Conservation (phyloP, 2,329 filamentous ascomycete species). For the Colletotrichum endophyticum region DNA sequence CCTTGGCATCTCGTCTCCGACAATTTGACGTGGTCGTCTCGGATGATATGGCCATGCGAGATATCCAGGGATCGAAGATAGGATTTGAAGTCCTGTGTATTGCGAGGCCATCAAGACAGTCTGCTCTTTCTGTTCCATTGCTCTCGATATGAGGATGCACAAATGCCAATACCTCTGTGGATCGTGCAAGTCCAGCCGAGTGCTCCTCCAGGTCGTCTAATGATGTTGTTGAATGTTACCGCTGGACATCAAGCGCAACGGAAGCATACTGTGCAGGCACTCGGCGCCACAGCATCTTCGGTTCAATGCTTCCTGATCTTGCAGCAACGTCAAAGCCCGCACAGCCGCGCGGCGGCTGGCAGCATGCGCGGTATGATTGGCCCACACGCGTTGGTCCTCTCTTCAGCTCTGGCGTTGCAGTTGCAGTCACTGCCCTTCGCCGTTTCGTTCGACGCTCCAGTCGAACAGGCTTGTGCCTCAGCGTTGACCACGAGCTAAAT, state of each 20-base stretch:
- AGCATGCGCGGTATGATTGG: neutral
- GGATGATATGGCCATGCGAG: neutral
- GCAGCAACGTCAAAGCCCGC: neutral
- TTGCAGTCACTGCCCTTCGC: neutral
- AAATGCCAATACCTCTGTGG: neutral
- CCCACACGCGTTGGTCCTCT: neutral
- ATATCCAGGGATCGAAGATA: neutral
- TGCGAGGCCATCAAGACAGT: neutral
- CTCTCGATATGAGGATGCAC: neutral
- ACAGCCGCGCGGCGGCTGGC: neutral
- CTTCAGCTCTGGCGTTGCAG: neutral
- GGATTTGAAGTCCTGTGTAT: neutral
- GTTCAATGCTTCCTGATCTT: constrained; percentile 1
- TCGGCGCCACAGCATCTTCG: neutral
- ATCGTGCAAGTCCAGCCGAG: neutral
- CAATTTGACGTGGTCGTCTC: neutral
- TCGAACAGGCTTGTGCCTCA: neutral
- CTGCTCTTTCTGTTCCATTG: neutral
- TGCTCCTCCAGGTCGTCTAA: neutral
- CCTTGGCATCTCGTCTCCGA: neutral
- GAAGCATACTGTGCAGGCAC: neutral
- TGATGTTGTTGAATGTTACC: neutral
- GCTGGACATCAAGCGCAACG: neutral
- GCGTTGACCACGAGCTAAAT: neutral
- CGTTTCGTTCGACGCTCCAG: neutral